These are phyloP conservation scores for Abrus precatorius DNA, from an alignment of 306 rosid genomes.

Conservation along the genomic window DNA sequence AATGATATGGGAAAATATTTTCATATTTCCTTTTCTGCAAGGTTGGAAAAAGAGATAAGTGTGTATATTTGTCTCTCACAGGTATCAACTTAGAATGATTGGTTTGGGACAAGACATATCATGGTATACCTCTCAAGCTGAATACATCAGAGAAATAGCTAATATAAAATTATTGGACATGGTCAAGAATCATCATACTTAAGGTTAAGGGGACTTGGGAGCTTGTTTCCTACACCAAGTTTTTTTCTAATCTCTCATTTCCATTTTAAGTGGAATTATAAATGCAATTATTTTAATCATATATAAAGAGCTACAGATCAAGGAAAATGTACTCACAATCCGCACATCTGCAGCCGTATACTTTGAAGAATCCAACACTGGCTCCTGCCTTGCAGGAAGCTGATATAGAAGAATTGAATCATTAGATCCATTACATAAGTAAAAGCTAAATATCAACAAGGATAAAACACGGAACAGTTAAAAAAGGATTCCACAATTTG, in stretches of 20 bases:
- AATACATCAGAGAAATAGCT: conserved; percentile 14
- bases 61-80: background rate
- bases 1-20: background rate
- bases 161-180: conserved; percentile 1
- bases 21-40: background rate
- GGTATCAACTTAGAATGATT: background rate
- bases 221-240: background rate
- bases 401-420: conserved; percentile 50
- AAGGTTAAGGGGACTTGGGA: background rate
- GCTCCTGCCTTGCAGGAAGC: conserved; percentile 96
- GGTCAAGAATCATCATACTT: background rate
- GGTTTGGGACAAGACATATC: conserved; percentile 10
- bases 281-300: background rate
- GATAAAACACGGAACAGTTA: background rate
- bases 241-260: background rate
- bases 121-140: background rate
- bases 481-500: background rate
- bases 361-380: conserved; percentile 83
- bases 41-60: conserved; percentile 8
- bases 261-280: background rate
- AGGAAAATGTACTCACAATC: conserved; percentile 74
- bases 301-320: conserved; percentile 9
- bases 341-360: conserved; percentile 98
- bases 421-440: conserved; percentile 20
- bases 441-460: conserved; percentile 1